Percentiles rank a stretch among this genome's conserved stretches.
phyloP scores from a whole-genome alignment of 495 filamentous ascomycete species.

The Aspergillus indologenus region DNA sequence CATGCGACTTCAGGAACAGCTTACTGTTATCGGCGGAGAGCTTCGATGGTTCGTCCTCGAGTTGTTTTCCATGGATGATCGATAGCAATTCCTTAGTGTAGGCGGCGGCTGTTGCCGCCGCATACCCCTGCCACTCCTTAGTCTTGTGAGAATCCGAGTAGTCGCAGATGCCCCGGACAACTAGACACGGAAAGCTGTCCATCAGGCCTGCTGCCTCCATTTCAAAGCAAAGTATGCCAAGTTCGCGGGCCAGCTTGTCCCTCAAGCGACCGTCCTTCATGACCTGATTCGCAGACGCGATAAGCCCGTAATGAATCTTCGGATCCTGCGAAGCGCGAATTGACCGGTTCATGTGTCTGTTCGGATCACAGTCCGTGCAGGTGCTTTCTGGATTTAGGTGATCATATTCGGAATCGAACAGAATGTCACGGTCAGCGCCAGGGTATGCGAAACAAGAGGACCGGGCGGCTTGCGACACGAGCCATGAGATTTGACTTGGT shows the following conservation, averaged over 20 bases:
- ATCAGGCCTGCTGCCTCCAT: slow-evolving; percentile 48
- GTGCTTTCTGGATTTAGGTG: background rate
- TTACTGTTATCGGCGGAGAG: background rate
- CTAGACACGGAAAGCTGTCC: slow-evolving; percentile 27
- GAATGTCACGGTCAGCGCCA: background rate
- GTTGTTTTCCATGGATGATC: background rate
- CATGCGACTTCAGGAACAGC: background rate
- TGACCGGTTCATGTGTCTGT: background rate
- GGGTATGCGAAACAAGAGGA: background rate
- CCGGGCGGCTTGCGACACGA: background rate
- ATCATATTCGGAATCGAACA: background rate
- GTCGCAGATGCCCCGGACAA: slow-evolving; percentile 36
- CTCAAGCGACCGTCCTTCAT: slow-evolving; percentile 12
- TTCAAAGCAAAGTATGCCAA: slow-evolving; percentile 40
- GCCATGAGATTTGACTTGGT: background rate
- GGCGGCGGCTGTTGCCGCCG: slow-evolving; percentile 31
- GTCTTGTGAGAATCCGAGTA: slow-evolving; percentile 40
- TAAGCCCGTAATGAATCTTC: slow-evolving; percentile 17
- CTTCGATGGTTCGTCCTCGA: background rate
- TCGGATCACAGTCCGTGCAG: background rate
- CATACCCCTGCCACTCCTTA: slow-evolving; percentile 35
- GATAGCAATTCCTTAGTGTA: slow-evolving; percentile 30
- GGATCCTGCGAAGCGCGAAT: background rate
- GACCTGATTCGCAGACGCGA: slow-evolving; percentile 21
- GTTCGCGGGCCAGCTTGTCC: slow-evolving; percentile 18